phyloP scores from a whole-genome alignment of 352 stramenopile genomes.

The Globisporangium canariense region DNA sequence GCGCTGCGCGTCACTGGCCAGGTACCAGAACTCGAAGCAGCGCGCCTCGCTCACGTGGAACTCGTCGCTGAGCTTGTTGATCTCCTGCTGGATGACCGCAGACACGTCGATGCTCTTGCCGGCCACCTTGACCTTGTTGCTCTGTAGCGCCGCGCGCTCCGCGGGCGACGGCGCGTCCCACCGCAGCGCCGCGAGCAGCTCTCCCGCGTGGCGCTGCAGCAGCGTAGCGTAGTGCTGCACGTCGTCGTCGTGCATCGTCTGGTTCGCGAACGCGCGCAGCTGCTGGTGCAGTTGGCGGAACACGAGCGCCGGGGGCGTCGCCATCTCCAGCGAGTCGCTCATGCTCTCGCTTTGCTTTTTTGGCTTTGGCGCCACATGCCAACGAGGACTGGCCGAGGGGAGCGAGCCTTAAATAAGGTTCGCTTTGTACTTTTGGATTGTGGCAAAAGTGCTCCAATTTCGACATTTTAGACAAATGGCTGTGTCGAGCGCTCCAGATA shows the following conservation, averaged over 20 bases:
- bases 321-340: slow-evolving; percentile 33
- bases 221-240: slow-evolving; percentile 53
- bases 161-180: slow-evolving; percentile 32
- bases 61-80: slow-evolving; percentile 77
- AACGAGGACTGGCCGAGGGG: slow-evolving; percentile 8
- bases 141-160: slow-evolving; percentile 62
- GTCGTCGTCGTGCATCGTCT: slow-evolving; percentile 63
- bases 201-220: slow-evolving; percentile 37
- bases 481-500: slow-evolving; percentile 2
- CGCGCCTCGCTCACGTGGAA: slow-evolving; percentile 57
- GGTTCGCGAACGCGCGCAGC: slow-evolving; percentile 56
- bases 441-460: not conserved
- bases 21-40: slow-evolving; percentile 75
- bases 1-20: slow-evolving; percentile 65
- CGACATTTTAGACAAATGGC: not conserved
- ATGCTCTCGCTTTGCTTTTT: slow-evolving; percentile 14
- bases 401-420: not conserved
- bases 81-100: slow-evolving; percentile 77
- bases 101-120: slow-evolving; percentile 74
- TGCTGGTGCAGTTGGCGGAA: slow-evolving; percentile 76
- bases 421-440: not conserved
- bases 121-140: slow-evolving; percentile 52
- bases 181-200: slow-evolving; percentile 41
- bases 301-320: slow-evolving; percentile 54
- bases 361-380: not conserved